Percentiles rank a stretch among this genome's conserved stretches.
Conservation (phyloP, 208 protist species). For the Vickermania ingenoplastis region DNA sequence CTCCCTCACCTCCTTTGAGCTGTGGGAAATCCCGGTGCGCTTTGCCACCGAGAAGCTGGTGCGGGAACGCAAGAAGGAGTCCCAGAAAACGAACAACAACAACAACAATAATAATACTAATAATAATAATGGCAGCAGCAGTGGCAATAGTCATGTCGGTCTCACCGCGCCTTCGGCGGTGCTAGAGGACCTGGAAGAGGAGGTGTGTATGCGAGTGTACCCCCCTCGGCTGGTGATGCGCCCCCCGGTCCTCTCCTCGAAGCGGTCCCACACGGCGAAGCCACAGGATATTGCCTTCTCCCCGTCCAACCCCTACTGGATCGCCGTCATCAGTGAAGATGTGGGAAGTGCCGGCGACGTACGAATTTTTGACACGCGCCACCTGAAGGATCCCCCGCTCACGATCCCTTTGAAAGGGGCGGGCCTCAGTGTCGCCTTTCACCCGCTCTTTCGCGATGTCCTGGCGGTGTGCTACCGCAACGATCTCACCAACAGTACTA, state of each 20-base stretch:
- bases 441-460: slow-evolving; percentile 70
- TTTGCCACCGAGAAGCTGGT: not conserved
- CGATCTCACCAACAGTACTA: too few species aligned
- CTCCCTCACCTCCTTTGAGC: slow-evolving; percentile 61
- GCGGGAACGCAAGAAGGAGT: not conserved
- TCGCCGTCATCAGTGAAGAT: slow-evolving; percentile 54
- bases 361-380: slow-evolving; percentile 61
- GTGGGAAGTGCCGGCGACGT: slow-evolving; percentile 39
- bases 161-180: not conserved
- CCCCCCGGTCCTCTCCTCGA: slow-evolving; percentile 45
- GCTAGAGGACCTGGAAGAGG: not conserved
- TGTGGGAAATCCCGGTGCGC: slow-evolving; percentile 49
- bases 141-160: not conserved
- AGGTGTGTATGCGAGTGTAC: slow-evolving; percentile 18
- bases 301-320: slow-evolving; percentile 56
- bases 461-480: slow-evolving; percentile 65
- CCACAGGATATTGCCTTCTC: slow-evolving; percentile 63
- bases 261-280: slow-evolving; percentile 19
- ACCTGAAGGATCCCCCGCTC: slow-evolving; percentile 22
- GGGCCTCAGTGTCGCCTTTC: slow-evolving; percentile 50
- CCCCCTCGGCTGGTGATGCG: slow-evolving; percentile 55
- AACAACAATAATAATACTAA: not conserved
- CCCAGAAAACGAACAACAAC: not conserved
- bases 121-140: not conserved
- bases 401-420: slow-evolving; percentile 38